Evolutionary conservation across 1,139 yeast species (phyloP).

Genomic region (Blastobotrys petasosporus): DNA sequence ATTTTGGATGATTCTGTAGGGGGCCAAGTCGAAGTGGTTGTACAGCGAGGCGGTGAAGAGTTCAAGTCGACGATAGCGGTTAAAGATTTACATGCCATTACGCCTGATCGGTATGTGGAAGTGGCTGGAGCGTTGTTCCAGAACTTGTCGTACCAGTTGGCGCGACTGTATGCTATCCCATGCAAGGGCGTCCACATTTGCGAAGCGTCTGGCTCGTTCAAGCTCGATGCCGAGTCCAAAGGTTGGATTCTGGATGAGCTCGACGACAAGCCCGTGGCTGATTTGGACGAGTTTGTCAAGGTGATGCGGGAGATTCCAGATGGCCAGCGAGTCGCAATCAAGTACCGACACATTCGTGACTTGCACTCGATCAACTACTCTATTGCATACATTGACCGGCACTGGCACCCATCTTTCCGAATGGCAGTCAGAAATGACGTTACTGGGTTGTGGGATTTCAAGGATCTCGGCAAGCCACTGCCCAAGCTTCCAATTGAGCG

Average conservation of each 20-base stretch:
- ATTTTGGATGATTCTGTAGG: constrained; percentile 72
- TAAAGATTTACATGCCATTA: constrained; percentile 72
- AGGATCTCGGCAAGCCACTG: constrained; percentile 40
- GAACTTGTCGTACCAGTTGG: constrained; percentile 80
- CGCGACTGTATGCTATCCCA: constrained; percentile 77
- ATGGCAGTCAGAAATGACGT: constrained; percentile 70
- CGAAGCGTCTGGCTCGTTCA: constrained; percentile 74
- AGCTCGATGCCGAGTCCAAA: constrained; percentile 43
- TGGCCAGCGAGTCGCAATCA: constrained; percentile 60
- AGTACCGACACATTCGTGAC: constrained; percentile 75
- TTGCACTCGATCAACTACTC: constrained; percentile 61
- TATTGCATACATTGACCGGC: constrained; percentile 69
- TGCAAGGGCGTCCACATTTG: constrained; percentile 78
- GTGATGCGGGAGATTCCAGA: constrained; percentile 78
- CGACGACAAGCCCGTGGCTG: constrained; percentile 67
- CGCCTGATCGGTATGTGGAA: constrained; percentile 75
- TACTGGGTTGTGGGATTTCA: constrained; percentile 86
- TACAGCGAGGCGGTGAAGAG: constrained; percentile 73
- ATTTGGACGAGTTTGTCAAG: constrained; percentile 67
- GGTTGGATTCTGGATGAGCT: constrained; percentile 77
- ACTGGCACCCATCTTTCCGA: constrained; percentile 72
- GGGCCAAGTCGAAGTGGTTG: constrained; percentile 46
- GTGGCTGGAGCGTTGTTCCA: constrained; percentile 87
- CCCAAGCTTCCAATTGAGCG: constrained; percentile 42
- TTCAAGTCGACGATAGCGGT: constrained; percentile 48